Conservation (phyloP, 805 yeast species). For the Yarrowia sp. region DNA sequence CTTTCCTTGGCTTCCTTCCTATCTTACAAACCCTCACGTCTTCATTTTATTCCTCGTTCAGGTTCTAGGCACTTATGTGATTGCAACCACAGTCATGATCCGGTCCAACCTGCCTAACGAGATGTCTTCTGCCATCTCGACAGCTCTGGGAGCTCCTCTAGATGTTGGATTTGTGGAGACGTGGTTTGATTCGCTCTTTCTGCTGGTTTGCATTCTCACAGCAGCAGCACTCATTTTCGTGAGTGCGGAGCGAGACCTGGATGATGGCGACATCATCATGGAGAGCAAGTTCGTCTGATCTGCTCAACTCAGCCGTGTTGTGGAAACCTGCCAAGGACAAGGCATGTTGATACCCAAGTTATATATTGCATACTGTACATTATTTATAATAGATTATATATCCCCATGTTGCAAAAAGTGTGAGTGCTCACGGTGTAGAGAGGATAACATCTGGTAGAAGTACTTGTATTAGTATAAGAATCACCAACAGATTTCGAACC, state of each 20-base stretch:
- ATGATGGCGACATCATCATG: slow-evolving; percentile 17
- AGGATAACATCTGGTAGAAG: too few species aligned
- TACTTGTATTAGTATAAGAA: too few species aligned
- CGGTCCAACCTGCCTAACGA: slow-evolving; percentile 42
- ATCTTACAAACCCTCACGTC: slow-evolving; percentile 24
- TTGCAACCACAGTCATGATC: slow-evolving; percentile 42
- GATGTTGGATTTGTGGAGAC: slow-evolving; percentile 39
- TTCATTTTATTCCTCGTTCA: slow-evolving; percentile 38
- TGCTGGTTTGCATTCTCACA: slow-evolving; percentile 34
- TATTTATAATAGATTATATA: slow-evolving; percentile 10
- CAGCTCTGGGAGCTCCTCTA: slow-evolving; percentile 43
- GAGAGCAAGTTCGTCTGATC: slow-evolving; percentile 15
- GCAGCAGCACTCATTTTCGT: slow-evolving; percentile 22
- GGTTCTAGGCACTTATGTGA: slow-evolving; percentile 40
- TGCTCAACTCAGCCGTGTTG: background rate
- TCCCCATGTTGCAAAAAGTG: background rate
- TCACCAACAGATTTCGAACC: too few species aligned
- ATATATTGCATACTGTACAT: slow-evolving; percentile 13
- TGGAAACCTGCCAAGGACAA: background rate
- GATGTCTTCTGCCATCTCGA: slow-evolving; percentile 42
- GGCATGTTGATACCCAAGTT: background rate
- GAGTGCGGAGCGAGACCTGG: slow-evolving; percentile 28
- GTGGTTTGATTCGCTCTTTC: slow-evolving; percentile 41
- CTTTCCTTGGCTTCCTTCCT: slow-evolving; percentile 31
- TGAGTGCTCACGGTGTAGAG: background rate